Conservation (phyloP, 177 flowering plant species). For the Vitis hybrid region DNA sequence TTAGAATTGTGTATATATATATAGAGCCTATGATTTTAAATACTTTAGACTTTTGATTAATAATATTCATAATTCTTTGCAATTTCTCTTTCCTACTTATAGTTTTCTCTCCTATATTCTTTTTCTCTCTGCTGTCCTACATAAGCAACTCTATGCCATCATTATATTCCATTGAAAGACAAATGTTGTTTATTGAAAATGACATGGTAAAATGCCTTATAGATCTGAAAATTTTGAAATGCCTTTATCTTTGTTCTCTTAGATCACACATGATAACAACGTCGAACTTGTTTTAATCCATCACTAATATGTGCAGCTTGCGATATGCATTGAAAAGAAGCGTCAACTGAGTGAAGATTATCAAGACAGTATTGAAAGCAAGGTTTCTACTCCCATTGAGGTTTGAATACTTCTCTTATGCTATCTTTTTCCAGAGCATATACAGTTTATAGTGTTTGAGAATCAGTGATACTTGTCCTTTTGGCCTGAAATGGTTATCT, state of each 20-base stretch:
- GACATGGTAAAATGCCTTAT: too few species aligned
- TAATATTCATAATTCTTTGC: too few species aligned
- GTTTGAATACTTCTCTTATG: conserved; percentile 17
- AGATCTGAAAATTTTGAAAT: not conserved
- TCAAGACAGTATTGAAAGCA: conserved; percentile 40
- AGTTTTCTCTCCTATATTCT: too few species aligned
- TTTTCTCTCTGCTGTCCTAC: too few species aligned
- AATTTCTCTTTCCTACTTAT: too few species aligned
- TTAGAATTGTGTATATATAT: too few species aligned
- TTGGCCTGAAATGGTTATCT: conserved; percentile 1
- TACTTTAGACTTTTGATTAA: too few species aligned
- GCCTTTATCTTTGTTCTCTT: not conserved
- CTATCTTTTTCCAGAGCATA: conserved; percentile 2
- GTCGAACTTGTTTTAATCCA: not conserved
- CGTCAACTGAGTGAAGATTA: conserved; percentile 34
- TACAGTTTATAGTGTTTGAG: not conserved
- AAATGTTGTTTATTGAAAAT: too few species aligned
- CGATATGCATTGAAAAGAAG: conserved; percentile 83
- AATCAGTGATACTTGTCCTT: not conserved
- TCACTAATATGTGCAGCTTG: conserved; percentile 55
- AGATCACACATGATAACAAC: not conserved
- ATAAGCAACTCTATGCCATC: too few species aligned
- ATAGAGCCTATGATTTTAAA: too few species aligned
- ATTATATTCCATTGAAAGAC: too few species aligned
- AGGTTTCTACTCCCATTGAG: conserved; percentile 29